These are phyloP conservation scores for Eimeria necatrix DNA, from an alignment of 169 alveolate species.

Conservation along the genomic window DNA sequence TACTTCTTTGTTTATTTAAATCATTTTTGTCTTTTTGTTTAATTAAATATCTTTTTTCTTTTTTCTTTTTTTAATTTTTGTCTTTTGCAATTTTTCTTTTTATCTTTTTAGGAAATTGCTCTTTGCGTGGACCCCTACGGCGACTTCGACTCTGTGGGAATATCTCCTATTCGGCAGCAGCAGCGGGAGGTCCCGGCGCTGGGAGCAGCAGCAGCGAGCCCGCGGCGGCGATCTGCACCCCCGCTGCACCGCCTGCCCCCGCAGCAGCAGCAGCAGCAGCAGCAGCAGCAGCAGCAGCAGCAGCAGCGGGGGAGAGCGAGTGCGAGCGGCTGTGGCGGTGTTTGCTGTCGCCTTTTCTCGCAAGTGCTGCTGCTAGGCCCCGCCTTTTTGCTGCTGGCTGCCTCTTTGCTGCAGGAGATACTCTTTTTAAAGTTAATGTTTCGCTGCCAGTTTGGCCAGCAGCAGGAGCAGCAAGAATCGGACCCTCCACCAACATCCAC, in stretches of 20 bases:
- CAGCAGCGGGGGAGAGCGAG: background rate
- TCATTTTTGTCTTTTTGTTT: too few species aligned
- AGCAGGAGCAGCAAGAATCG: background rate
- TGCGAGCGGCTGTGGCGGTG: background rate
- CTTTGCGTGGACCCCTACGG: background rate
- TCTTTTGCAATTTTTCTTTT: background rate
- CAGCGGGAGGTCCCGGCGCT: background rate
- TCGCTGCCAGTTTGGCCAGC: background rate
- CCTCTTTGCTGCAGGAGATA: background rate
- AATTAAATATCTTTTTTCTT: too few species aligned
- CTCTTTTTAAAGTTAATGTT: background rate
- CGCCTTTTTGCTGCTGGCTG: background rate
- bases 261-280: slow-evolving; percentile 5
- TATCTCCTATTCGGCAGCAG: background rate
- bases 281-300: slow-evolving; percentile 5
- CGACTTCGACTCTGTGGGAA: background rate
- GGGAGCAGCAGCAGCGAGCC: background rate
- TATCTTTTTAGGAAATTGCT: background rate
- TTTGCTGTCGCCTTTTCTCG: background rate
- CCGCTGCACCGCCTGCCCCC: background rate
- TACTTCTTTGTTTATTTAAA: too few species aligned
- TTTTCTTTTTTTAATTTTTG: too few species aligned
- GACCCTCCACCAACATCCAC: background rate
- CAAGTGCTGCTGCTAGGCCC: background rate
- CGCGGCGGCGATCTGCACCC: background rate